phyloP scores from a whole-genome alignment of 176 grass and related monocot genomes.

The Carex scoparia region DNA sequence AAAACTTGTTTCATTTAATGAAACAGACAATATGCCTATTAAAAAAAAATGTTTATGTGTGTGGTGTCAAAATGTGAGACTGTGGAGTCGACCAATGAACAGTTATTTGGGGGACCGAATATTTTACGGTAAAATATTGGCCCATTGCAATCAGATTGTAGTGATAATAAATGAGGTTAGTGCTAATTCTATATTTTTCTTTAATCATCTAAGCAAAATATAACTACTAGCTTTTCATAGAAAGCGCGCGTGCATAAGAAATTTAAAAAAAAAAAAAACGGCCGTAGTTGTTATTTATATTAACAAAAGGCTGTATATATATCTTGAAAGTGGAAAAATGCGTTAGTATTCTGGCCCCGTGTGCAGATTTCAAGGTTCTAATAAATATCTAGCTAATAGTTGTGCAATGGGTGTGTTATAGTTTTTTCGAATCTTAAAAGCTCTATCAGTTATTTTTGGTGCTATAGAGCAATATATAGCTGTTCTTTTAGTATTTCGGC shows the following conservation, averaged over 20 bases:
- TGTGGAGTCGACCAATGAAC: not conserved
- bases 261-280: not conserved
- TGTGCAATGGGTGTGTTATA: too few relatives aligned
- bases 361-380: too few relatives aligned
- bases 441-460: too few relatives aligned
- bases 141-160: not conserved
- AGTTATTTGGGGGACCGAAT: not conserved
- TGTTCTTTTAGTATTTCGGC: too few relatives aligned
- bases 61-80: not conserved
- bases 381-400: too few relatives aligned
- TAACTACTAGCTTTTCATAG: not conserved
- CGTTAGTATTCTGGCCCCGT: too few relatives aligned
- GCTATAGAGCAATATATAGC: too few relatives aligned
- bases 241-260: not conserved
- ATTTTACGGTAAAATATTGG: not conserved
- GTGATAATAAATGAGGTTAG: not conserved
- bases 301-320: too few relatives aligned
- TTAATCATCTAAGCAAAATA: not conserved
- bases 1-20: slow-evolving; percentile 3
- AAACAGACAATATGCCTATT: not conserved
- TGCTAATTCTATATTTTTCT: not conserved
- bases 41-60: not conserved
- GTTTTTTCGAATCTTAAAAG: too few relatives aligned
- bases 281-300: too few relatives aligned
- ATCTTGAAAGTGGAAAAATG: too few relatives aligned